Conservation (phyloP, 495 filamentous ascomycete genomes). For the Aspergillus sclerotioniger region DNA sequence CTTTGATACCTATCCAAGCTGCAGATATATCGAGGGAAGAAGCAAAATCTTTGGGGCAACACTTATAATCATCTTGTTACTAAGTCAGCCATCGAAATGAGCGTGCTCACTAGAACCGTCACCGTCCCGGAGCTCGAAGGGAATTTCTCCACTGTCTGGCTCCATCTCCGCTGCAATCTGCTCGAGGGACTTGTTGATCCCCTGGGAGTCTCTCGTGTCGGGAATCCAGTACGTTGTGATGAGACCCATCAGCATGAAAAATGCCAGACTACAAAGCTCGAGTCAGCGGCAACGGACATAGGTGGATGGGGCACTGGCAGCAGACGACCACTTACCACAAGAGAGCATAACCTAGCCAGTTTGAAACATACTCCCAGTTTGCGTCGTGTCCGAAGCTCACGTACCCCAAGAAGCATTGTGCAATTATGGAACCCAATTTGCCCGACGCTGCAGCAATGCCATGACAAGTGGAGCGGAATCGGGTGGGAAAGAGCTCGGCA, state of each 20-base stretch:
- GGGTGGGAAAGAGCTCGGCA: constrained; percentile 13
- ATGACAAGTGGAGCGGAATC: constrained; percentile 15
- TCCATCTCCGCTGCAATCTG: constrained; percentile 9
- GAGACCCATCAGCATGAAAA: constrained; percentile 14
- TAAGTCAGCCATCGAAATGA: not conserved
- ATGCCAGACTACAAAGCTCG: constrained; percentile 2
- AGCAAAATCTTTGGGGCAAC: too few species aligned
- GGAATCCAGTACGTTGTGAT: constrained; percentile 12
- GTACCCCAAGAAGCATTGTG: constrained; percentile 14
- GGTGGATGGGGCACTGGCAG: not conserved
- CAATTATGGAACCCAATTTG: constrained; percentile 14
- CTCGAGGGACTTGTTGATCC: constrained; percentile 13
- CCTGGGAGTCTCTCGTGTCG: constrained; percentile 12
- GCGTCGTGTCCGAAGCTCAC: constrained; percentile 12
- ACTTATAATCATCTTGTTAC: too few species aligned
- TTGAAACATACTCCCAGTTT: not conserved
- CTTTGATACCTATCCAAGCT: too few species aligned
- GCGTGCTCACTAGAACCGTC: not conserved
- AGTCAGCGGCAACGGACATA: not conserved
- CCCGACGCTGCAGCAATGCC: constrained; percentile 12
- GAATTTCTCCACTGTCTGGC: not conserved
- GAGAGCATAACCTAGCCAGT: constrained; percentile 16
- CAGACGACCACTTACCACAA: constrained; percentile 9
- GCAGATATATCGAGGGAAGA: too few species aligned
- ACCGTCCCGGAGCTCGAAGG: not conserved